A percentile compares a stretch with the other conserved stretches of the same genome.
Conservation (phyloP, 2,329 filamentous ascomycete species). For the Nothophoma quercina region DNA sequence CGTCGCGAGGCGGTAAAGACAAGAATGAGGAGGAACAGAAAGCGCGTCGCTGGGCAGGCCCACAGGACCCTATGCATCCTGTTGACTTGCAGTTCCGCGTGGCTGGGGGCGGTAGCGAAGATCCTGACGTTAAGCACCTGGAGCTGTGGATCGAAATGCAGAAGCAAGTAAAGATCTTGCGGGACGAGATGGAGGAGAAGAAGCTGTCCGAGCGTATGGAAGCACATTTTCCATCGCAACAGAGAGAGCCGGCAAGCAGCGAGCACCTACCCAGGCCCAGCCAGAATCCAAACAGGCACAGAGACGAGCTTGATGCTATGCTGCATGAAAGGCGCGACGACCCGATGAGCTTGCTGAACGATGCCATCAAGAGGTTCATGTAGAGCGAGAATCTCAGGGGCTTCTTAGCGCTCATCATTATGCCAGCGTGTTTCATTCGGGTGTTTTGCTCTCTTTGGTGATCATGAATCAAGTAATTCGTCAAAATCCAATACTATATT, state of each 20-base stretch:
- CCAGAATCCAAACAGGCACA: constrained; percentile 14
- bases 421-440: no score
- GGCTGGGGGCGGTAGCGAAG: constrained; percentile 11
- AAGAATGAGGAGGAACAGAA: constrained; percentile 14
- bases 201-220: constrained; percentile 14
- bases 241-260: background rate
- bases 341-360: background rate
- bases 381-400: no score
- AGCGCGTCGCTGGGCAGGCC: constrained; percentile 35
- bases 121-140: constrained; percentile 45
- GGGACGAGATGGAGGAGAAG: constrained; percentile 50
- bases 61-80: constrained; percentile 33
- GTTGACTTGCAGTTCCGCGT: constrained; percentile 4
- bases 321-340: constrained; percentile 21
- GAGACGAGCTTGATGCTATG: constrained; percentile 36
- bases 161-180: constrained; percentile 53
- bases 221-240: constrained; percentile 2
- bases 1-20: constrained; percentile 30
- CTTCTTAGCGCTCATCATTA: no score
- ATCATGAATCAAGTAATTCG: no score
- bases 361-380: constrained; percentile 12
- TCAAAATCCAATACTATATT: no score
- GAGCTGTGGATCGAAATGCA: constrained; percentile 53
- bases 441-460: no score
- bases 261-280: constrained; percentile 9